phyloP scores from a whole-genome alignment of 176 grass and related monocot species.

The Phoenix dactylifera region DNA sequence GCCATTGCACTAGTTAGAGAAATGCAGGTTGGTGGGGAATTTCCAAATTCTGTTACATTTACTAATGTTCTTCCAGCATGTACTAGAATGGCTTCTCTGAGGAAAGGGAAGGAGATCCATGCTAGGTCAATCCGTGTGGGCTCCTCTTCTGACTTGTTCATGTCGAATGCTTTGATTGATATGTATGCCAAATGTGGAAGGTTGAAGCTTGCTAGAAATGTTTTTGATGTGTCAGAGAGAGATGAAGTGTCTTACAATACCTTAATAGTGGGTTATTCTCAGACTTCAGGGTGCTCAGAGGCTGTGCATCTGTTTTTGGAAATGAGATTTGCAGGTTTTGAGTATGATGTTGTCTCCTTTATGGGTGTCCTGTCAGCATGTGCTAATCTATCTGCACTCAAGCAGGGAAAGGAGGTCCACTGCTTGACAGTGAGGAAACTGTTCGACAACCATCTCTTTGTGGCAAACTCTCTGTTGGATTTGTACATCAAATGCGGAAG shows the following conservation, averaged over 20 bases:
- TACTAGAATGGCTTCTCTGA: slow-evolving; percentile 48
- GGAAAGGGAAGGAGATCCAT: slow-evolving; percentile 73
- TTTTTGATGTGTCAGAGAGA: slow-evolving; percentile 63
- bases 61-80: slow-evolving; percentile 82
- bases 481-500: slow-evolving; percentile 75
- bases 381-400: slow-evolving; percentile 61
- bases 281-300: slow-evolving; percentile 38
- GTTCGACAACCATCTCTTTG: slow-evolving; percentile 40
- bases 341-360: slow-evolving; percentile 64
- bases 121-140: slow-evolving; percentile 43
- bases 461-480: slow-evolving; percentile 58
- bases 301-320: slow-evolving; percentile 64
- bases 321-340: slow-evolving; percentile 49
- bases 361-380: slow-evolving; percentile 67
- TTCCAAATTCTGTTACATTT: slow-evolving; percentile 55
- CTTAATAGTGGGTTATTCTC: slow-evolving; percentile 67
- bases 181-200: slow-evolving; percentile 76
- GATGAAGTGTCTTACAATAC: slow-evolving; percentile 80
- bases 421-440: slow-evolving; percentile 47
- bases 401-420: slow-evolving; percentile 81
- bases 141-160: slow-evolving; percentile 48
- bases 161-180: slow-evolving; percentile 87
- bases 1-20: slow-evolving; percentile 38
- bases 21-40: slow-evolving; percentile 52
- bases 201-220: slow-evolving; percentile 33